Percentiles rank a stretch among this genome's conserved stretches.
Evolutionary conservation across 306 rosid species (phyloP).

Genomic region (Lathyrus oleraceus): DNA sequence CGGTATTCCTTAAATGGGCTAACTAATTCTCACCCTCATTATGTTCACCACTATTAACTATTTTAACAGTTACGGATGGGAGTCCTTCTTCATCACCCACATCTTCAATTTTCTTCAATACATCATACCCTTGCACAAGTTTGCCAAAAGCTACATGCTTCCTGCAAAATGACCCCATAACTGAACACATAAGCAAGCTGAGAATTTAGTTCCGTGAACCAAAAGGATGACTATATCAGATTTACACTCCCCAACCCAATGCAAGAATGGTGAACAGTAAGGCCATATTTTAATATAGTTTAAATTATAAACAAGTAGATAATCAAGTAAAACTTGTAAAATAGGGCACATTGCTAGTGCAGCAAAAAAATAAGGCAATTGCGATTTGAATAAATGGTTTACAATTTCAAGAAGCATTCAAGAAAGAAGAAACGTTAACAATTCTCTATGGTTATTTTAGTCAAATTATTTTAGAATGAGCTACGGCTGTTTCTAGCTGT

Average conservation of each 20-base stretch:
- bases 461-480: constrained; percentile 2
- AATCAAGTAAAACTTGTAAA: neutral
- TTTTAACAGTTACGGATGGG: constrained; percentile 90
- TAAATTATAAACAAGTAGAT: neutral
- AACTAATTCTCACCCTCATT: constrained; percentile 58
- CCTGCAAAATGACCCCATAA: constrained; percentile 49
- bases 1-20: neutral
- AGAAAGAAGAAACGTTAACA: neutral
- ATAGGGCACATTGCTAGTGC: neutral
- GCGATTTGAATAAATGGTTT: neutral
- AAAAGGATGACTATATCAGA: neutral
- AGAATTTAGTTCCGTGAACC: neutral
- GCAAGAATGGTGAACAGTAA: constrained; percentile 2
- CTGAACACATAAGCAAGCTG: constrained; percentile 11
- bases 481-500: constrained; percentile 1
- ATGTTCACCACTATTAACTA: constrained; percentile 83
- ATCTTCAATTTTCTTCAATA: constrained; percentile 77
- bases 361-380: neutral
- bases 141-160: constrained; percentile 88
- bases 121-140: constrained; percentile 71
- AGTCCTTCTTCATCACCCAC: constrained; percentile 74
- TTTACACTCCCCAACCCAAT: neutral
- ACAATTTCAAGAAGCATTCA: neutral
- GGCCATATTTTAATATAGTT: neutral
- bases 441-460: neutral